Base-by-base conservation (phyloP, 768 basidiomycete species). In the Amanita muscaria region DNA sequence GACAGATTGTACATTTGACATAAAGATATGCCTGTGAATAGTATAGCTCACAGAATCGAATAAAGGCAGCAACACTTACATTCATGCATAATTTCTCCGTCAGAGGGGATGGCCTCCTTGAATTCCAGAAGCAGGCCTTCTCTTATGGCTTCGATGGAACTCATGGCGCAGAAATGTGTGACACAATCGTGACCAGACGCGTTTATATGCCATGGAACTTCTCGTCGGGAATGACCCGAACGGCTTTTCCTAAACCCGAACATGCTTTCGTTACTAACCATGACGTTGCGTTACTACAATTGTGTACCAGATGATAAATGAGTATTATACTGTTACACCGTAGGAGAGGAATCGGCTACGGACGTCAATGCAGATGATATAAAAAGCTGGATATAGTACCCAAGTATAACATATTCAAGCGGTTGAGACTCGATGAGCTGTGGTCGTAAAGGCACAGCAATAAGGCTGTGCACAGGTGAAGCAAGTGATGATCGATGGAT, bases 1-100 rank as follows among this genome's bases (percentile, higher is more conserved):
- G 64, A 51, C 30, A 81, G 27, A 46, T 74, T 72, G 63, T 78
- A 83, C 51, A 73, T 74, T 56, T 72, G 66, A 57, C 86, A 88
- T 48, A 88, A 67, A 19, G 69, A 67, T 24, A 72, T 68, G 51
- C 83, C 85, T 88, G 54, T 29, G 53, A n/a, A 18, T n/a, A 6
- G 14, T 24, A 33, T 6, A 22, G 14, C 4, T 14, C 7, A 8
- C 22, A 4, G 8, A 19, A 15, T 11, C 10, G 14, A 40, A 21
- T 24, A 10, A 25, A 4, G 5, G 15, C 30, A 18, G 29, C 11
- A 41, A 49, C 10, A 19, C 58, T 44, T 59, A 80, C 79, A 80
- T 72, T 81, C 76, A 43, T 66, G 60, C 22, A 74, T 52, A 0
- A 78, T 56, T 32, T 64, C 62, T 9, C 73, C 67, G 42, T 79